Conservation (phyloP, 2,329 filamentous ascomycete genomes). For the Thelonectria blattea region DNA sequence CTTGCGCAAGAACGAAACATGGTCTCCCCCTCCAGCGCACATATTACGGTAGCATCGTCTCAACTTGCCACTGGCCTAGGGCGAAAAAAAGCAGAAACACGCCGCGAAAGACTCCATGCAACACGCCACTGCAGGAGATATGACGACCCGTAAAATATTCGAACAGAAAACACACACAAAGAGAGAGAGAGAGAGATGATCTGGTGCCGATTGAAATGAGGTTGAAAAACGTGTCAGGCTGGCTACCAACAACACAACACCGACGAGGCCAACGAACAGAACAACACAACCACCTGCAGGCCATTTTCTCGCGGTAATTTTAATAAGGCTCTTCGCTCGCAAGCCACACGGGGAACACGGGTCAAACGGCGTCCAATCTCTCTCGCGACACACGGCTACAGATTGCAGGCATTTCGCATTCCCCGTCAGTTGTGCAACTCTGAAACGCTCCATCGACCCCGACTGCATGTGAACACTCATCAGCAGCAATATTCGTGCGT, state of each 20-base stretch:
- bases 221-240: conserved; percentile 11
- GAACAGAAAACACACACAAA: too few relatives aligned
- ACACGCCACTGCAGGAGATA: conserved; percentile 13
- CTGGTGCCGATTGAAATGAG: conserved; percentile 3
- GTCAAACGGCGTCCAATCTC: conserved; percentile 6
- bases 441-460: conserved; percentile 9
- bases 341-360: conserved; percentile 3
- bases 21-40: not conserved
- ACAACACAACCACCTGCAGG: conserved; percentile 4
- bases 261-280: not conserved
- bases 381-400: not conserved
- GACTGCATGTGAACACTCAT: too few relatives aligned
- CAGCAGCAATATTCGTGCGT: not conserved
- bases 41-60: conserved; percentile 5
- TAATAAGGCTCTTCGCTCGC: too few relatives aligned
- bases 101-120: conserved; percentile 7
- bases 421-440: conserved; percentile 11
- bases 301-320: not conserved
- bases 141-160: conserved; percentile 9
- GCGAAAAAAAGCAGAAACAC: not conserved
- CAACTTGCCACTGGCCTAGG: conserved; percentile 10
- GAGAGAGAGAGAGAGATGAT: not conserved
- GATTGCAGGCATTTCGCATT: conserved; percentile 7
- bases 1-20: not conserved
- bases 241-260: too few relatives aligned